Conservation (phyloP, 345 rosid species). For the Camelina sativa region DNA sequence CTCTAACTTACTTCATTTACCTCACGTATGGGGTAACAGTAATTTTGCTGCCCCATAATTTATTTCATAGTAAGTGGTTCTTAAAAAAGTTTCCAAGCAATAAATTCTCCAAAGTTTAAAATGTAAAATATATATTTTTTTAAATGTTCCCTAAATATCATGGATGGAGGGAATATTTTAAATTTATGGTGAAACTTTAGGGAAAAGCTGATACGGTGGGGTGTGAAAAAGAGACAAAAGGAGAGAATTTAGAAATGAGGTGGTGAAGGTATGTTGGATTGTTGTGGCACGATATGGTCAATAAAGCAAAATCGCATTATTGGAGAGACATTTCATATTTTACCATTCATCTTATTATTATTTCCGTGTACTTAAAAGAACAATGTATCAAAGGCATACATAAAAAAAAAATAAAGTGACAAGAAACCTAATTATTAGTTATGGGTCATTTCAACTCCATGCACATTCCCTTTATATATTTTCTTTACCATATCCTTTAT, state of each 20-base stretch:
- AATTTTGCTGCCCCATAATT: constrained; percentile 26
- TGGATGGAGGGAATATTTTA: constrained; percentile 38
- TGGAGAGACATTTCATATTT: constrained; percentile 45
- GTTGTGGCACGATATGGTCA: constrained; percentile 52
- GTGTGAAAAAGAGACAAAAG: constrained; percentile 49
- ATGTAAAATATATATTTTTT: neutral
- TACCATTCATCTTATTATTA: constrained; percentile 12
- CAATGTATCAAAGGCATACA: neutral
- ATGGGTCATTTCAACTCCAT: constrained; percentile 49
- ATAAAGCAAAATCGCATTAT: constrained; percentile 52
- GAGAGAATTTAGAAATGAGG: constrained; percentile 39
- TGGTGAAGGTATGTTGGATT: constrained; percentile 40
- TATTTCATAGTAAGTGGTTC: constrained; percentile 32
- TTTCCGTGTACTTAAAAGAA: constrained; percentile 50
- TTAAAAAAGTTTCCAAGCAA: constrained; percentile 30
- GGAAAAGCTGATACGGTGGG: constrained; percentile 48
- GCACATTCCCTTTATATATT: constrained; percentile 53
- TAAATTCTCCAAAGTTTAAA: constrained; percentile 3
- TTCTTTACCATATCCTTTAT: constrained; percentile 12
- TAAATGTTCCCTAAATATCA: neutral
- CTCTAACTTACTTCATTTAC: constrained; percentile 20
- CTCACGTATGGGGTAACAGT: constrained; percentile 38
- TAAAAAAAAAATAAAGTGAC: constrained; percentile 7
- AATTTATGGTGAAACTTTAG: constrained; percentile 38
- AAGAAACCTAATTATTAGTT: constrained; percentile 42